A percentile compares a stretch with the other conserved stretches of the same genome.
Conservation (phyloP, 2,329 filamentous ascomycete genomes). For the Blastomyces emzantsi region DNA sequence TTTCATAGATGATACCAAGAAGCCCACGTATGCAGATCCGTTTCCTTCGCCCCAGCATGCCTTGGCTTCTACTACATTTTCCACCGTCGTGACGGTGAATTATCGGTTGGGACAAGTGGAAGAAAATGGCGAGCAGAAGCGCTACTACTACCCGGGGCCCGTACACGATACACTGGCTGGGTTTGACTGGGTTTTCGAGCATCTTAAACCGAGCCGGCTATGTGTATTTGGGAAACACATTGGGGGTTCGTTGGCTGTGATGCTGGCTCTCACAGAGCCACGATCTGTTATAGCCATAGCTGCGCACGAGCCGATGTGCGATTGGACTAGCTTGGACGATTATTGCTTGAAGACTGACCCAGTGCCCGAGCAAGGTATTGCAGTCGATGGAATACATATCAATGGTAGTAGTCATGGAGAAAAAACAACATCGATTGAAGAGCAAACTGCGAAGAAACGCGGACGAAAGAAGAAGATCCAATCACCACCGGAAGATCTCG, state of each 20-base stretch:
- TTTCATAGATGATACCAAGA: background rate
- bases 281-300: slow-evolving; percentile 27
- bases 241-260: slow-evolving; percentile 36
- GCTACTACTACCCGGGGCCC: slow-evolving; percentile 29
- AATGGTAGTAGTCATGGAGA: slow-evolving; percentile 8
- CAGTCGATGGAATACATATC: background rate
- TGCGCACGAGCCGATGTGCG: slow-evolving; percentile 29
- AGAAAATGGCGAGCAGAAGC: slow-evolving; percentile 2
- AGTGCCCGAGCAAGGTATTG: background rate
- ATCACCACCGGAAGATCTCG: slow-evolving; percentile 25
- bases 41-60: slow-evolving; percentile 19
- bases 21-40: background rate
- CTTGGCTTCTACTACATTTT: slow-evolving; percentile 26
- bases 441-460: slow-evolving; percentile 8
- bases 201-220: slow-evolving; percentile 25
- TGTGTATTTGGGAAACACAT: slow-evolving; percentile 29
- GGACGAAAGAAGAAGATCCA: slow-evolving; percentile 15
- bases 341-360: slow-evolving; percentile 23
- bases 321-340: slow-evolving; percentile 36
- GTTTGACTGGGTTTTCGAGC: slow-evolving; percentile 31
- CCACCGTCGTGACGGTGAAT: slow-evolving; percentile 34
- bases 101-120: slow-evolving; percentile 29
- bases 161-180: slow-evolving; percentile 33
- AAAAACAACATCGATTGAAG: background rate
- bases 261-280: slow-evolving; percentile 36